Evolutionary conservation across 495 filamentous ascomycete species (phyloP).

Genomic region (Penicillium daleae): DNA sequence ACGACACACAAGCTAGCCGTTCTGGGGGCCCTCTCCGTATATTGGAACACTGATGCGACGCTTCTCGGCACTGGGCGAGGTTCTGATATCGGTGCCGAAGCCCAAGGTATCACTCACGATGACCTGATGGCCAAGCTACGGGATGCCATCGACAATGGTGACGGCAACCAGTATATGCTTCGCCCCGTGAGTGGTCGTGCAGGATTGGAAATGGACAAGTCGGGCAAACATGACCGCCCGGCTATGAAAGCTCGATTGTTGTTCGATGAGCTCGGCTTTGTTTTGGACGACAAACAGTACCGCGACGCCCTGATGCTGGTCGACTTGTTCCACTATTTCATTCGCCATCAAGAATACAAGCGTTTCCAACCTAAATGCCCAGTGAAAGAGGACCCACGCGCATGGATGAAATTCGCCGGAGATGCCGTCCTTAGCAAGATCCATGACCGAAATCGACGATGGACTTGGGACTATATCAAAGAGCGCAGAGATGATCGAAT

Average conservation of each 20-base stretch:
- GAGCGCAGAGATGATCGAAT: constrained; percentile 89
- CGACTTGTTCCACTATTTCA: constrained; percentile 97
- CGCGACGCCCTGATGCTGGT: constrained; percentile 96
- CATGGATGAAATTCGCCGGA: constrained; percentile 89
- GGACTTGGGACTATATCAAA: constrained; percentile 93
- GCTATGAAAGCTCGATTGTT: constrained; percentile 88
- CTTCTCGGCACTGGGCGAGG: constrained; percentile 77
- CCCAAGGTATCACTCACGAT: constrained; percentile 67
- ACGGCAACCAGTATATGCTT: constrained; percentile 89
- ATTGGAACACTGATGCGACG: constrained; percentile 94
- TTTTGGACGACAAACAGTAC: constrained; percentile 95
- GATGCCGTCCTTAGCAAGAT: constrained; percentile 89
- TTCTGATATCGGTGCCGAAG: constrained; percentile 61
- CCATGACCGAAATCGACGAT: constrained; percentile 84
- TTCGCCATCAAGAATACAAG: constrained; percentile 96
- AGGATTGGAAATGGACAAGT: constrained; percentile 91
- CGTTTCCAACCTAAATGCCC: constrained; percentile 84
- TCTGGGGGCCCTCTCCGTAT: constrained; percentile 83
- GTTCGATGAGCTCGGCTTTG: constrained; percentile 94
- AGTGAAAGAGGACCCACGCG: constrained; percentile 87
- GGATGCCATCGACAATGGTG: constrained; percentile 72
- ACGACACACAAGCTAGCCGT: constrained; percentile 92
- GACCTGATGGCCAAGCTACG: constrained; percentile 76
- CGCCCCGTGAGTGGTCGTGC: constrained; percentile 93
- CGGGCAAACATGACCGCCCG: constrained; percentile 74